A percentile compares a stretch with the other conserved stretches of the same genome.
Conservation (phyloP, 306 rosid species). For the Rosa chinensis region DNA sequence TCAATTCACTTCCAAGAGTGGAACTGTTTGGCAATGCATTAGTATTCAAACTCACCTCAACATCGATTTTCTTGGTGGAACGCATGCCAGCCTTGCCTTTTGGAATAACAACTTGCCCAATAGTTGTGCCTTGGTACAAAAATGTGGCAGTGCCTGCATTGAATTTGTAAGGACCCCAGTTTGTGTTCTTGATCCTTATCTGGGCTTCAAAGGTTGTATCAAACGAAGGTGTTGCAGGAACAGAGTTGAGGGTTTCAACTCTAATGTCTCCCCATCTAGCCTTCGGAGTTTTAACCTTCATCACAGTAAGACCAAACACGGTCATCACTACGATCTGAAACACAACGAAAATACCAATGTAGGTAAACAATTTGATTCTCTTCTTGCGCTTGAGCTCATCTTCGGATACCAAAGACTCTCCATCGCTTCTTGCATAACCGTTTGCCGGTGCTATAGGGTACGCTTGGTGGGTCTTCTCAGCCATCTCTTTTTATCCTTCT, state of each 20-base stretch:
- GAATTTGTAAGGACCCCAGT: slow-evolving; percentile 14
- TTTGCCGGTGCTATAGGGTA: not conserved
- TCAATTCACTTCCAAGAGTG: slow-evolving; percentile 7
- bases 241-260: not conserved
- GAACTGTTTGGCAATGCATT: not conserved
- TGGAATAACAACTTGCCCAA: slow-evolving; percentile 1
- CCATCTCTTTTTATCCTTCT: slow-evolving; percentile 3
- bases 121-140: not conserved
- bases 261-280: not conserved
- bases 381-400: slow-evolving; percentile 14
- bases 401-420: slow-evolving; percentile 3
- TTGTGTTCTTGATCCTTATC: slow-evolving; percentile 10
- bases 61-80: not conserved
- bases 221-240: not conserved
- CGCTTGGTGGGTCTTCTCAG: not conserved
- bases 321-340: not conserved
- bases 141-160: not conserved
- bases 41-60: not conserved
- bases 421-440: slow-evolving; percentile 2
- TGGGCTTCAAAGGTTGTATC: not conserved
- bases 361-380: not conserved
- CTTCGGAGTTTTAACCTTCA: slow-evolving; percentile 1
- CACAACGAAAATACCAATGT: slow-evolving; percentile 2
- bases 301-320: not conserved
- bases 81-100: slow-evolving; percentile 7